Conservation (phyloP, 2,329 filamentous ascomycete genomes). For the Hawksworthiomyces lignivorus region DNA sequence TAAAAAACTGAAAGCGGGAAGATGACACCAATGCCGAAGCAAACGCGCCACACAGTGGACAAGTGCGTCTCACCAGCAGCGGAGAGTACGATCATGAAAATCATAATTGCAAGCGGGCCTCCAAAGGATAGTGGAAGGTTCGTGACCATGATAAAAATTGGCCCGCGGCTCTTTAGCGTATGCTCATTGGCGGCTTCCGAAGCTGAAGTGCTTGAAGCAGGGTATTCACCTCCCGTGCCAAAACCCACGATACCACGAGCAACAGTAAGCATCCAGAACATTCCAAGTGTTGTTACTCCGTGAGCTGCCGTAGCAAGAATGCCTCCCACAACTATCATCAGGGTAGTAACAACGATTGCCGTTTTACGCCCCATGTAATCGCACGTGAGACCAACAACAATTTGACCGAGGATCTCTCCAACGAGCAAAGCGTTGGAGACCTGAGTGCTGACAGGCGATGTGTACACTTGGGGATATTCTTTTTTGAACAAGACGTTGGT, state of each 20-base stretch:
- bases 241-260: slow-evolving; percentile 32
- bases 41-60: slow-evolving; percentile 41
- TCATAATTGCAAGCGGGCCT: slow-evolving; percentile 41
- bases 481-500: slow-evolving; percentile 22
- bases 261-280: slow-evolving; percentile 44
- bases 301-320: slow-evolving; percentile 37
- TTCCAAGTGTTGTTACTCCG: slow-evolving; percentile 28
- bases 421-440: slow-evolving; percentile 48
- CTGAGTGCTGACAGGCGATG: slow-evolving; percentile 26
- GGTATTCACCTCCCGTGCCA: slow-evolving; percentile 46
- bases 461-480: slow-evolving; percentile 26
- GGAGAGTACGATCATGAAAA: slow-evolving; percentile 42
- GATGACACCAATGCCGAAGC: slow-evolving; percentile 41
- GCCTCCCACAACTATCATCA: slow-evolving; percentile 35
- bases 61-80: slow-evolving; percentile 32
- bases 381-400: slow-evolving; percentile 43
- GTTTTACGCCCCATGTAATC: slow-evolving; percentile 42
- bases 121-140: slow-evolving; percentile 42
- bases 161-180: slow-evolving; percentile 27
- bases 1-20: slow-evolving; percentile 44
- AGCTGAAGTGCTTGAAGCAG: slow-evolving; percentile 40
- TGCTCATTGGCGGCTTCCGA: slow-evolving; percentile 47
- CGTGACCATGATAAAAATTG: slow-evolving; percentile 49
- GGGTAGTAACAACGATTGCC: slow-evolving; percentile 38
- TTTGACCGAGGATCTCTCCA: slow-evolving; percentile 48